Evolutionary conservation across 176 grass and related monocot genomes (phyloP), one percentile per base, ranked within the genome.

Genomic region (Zea luxurians): DNA sequence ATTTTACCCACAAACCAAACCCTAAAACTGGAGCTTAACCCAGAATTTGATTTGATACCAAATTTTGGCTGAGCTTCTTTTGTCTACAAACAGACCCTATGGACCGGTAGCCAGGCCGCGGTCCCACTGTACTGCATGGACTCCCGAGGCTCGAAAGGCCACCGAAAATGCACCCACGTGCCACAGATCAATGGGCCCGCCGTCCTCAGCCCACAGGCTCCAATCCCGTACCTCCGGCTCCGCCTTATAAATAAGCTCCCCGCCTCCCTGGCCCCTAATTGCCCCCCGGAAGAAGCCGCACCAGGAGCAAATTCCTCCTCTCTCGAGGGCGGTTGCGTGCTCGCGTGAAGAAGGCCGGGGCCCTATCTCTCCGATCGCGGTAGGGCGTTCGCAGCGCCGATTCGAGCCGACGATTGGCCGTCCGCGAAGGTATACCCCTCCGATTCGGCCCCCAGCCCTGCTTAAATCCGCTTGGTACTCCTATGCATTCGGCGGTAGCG

Each of bases 241-340:
- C 37, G 37, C 49, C 48, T 21, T 79, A 79, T 66, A 79, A 68
- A 68, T 78, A 21, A 21, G 37, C 35, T 4, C 75, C 7, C 44
- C 27, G 10, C 36, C 10, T 4, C 9, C 13, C 3, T 2, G 1
- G 1, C 16, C 7, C 17, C 4, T 27, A 27, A 27, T 38, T 66
- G 42, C 1, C 47, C 61, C 35, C 6, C 0, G 35, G 47, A 65
- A 78, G 16, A 78, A 49, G 76, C 47, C 76, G 27, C 48, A 50
- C 17, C 63, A 34, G 17, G 37, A 68, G 7, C 75, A 40, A 40
- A 66, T 53, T 41, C 34, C 47, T 2, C 60, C 27, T 65, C 61
- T 65, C 45, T 34, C 4, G 9, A 43, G n/a, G 58, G 73, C 77
- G 72, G 82, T 81, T 81, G 87, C 87, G 87, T 85, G 72, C 44